Evolutionary conservation across 345 rosid genomes (phyloP).

Genomic region (Eucalyptus tenuipes): DNA sequence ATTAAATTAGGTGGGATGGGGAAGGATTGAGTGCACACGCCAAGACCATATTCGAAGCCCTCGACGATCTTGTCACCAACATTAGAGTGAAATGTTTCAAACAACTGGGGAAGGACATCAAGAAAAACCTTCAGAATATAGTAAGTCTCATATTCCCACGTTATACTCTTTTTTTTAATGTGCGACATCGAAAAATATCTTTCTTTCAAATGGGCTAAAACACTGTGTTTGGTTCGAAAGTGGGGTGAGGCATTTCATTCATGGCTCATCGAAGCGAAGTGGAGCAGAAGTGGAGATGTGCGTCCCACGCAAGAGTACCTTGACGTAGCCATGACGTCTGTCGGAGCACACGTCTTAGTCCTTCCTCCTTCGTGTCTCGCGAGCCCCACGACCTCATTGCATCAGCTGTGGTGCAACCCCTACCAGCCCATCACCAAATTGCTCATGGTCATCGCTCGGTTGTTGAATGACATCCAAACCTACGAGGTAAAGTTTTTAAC

Average conservation of each 20-base stretch:
- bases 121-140: slow-evolving; percentile 9
- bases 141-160: slow-evolving; percentile 6
- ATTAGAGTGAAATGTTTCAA: slow-evolving; percentile 3
- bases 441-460: slow-evolving; percentile 36
- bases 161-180: background rate
- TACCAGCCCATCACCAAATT: slow-evolving; percentile 27
- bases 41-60: slow-evolving; percentile 35
- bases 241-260: slow-evolving; percentile 56
- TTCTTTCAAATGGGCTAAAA: background rate
- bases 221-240: slow-evolving; percentile 1
- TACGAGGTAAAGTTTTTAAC: background rate
- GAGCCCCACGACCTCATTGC: slow-evolving; percentile 4
- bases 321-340: slow-evolving; percentile 28
- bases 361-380: slow-evolving; percentile 26
- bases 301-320: slow-evolving; percentile 35
- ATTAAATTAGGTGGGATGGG: slow-evolving; percentile 39
- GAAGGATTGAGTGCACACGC: slow-evolving; percentile 27
- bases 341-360: slow-evolving; percentile 26
- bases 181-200: background rate
- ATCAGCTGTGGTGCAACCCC: slow-evolving; percentile 6
- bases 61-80: slow-evolving; percentile 27
- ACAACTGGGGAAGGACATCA: slow-evolving; percentile 19
- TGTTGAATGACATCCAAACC: slow-evolving; percentile 18
- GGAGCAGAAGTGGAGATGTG: slow-evolving; percentile 24
- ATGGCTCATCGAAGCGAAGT: slow-evolving; percentile 46